Base-by-base conservation (phyloP, 441 rosid genomes). In the Populus hybrid region DNA sequence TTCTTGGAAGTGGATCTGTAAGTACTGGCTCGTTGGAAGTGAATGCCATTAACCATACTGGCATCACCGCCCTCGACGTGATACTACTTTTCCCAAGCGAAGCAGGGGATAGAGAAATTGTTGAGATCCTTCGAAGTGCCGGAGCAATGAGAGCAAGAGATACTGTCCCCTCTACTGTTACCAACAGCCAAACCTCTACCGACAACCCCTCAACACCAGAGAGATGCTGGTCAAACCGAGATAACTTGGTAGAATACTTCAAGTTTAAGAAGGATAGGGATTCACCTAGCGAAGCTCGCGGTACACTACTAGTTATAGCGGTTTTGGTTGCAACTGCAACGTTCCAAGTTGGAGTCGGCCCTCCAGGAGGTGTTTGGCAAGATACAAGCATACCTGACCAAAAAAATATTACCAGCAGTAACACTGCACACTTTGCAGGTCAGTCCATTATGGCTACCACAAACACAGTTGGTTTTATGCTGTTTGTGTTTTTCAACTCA, bases 331-430 rank as follows among this genome's bases (percentile, higher is more conserved):
- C 71, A 18, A 68, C 71, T 20, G 23, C 71, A 68, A 68, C 71
- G 9, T 68, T 68, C 28, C 71, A 68, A 20, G 71, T 33, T 21
- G 71, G 71, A 31, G 24, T 68, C 45, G 6, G 2, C 14, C 71
- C 66, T 72, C 64, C 90, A 16, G 89, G 90, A 10, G 90, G 92
- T 31, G 75, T 84, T 23, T 89, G 92, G 92, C 84, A 86, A 78
- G 90, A 87, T 35, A 77, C 69, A 50, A n/a, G n/a, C 31, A 40
- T 67, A 18, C 69, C 68, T 45, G 69, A 38, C 33, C 67, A 18
- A 5, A 53, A 75, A 38, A 79, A 81, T 50, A 53, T 0, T 21
- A 80, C 61, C 61, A 53, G 59, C 59, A 50, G 8, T 16, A 50
- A 53, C 61, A 53, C 6, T 77, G 70, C 74, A 76, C 85, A 80